A percentile compares a stretch with the other conserved stretches of the same genome.
Conservation (phyloP, 1,284 basidiomycete species). For the Trichosporon coremiiforme region DNA sequence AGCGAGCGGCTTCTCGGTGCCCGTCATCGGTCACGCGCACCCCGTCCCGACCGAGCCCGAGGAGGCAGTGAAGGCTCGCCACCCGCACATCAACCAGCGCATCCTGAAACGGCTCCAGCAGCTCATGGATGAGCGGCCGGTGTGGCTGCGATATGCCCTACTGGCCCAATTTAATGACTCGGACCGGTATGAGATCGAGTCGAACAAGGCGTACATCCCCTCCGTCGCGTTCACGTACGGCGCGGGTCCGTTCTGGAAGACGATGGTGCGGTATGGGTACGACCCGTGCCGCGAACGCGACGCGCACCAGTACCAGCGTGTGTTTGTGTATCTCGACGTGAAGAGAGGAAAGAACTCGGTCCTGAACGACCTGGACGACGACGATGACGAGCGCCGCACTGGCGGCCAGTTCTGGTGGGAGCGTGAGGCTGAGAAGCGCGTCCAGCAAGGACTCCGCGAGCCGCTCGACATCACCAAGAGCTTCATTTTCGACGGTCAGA, state of each 20-base stretch:
- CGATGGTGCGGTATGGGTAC: slow-evolving; percentile 81
- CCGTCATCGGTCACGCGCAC: slow-evolving; percentile 36
- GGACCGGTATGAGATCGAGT: slow-evolving; percentile 48
- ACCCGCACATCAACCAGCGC: slow-evolving; percentile 62
- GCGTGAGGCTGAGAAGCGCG: slow-evolving; percentile 40
- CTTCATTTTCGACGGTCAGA: slow-evolving; percentile 86
- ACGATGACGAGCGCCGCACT: slow-evolving; percentile 35
- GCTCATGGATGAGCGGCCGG: slow-evolving; percentile 66
- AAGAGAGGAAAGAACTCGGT: slow-evolving; percentile 34
- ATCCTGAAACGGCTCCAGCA: slow-evolving; percentile 57
- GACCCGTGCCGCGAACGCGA: slow-evolving; percentile 75
- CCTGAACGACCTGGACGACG: slow-evolving; percentile 38
- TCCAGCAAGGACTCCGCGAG: slow-evolving; percentile 40
- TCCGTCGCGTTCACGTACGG: slow-evolving; percentile 74
- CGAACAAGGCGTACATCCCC: slow-evolving; percentile 58
- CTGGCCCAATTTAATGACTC: slow-evolving; percentile 75
- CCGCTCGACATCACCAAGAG: slow-evolving; percentile 55
- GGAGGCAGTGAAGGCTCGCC: slow-evolving; percentile 56
- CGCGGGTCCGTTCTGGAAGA: slow-evolving; percentile 93
- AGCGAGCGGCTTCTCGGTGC: slow-evolving; percentile 33
- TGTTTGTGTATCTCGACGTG: slow-evolving; percentile 65
- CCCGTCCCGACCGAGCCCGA: slow-evolving; percentile 66
- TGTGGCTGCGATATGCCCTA: slow-evolving; percentile 84
- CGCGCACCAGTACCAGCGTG: slow-evolving; percentile 80
- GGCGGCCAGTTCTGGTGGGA: slow-evolving; percentile 43